Conservation (phyloP, 345 rosid genomes). For the Corymbia maculata region DNA sequence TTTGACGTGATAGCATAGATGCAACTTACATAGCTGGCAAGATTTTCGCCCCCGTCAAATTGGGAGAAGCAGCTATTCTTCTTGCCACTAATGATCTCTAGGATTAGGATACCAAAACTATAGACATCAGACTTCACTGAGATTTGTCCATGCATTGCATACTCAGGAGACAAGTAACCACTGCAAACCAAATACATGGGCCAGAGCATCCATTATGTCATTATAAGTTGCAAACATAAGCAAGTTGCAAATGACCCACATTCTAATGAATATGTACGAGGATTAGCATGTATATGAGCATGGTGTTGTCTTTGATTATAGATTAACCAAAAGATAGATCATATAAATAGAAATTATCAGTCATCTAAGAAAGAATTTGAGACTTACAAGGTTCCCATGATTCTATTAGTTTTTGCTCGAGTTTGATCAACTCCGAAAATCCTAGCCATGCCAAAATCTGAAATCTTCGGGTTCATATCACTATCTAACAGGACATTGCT, state of each 20-base stretch:
- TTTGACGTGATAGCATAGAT: too few species aligned
- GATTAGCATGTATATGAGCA: too few species aligned
- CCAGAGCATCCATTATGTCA: too few species aligned
- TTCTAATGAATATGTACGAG: too few species aligned
- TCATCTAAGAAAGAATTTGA: background rate
- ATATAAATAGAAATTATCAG: too few species aligned
- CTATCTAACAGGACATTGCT: constrained; percentile 13
- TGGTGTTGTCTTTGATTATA: too few species aligned
- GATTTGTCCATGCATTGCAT: constrained; percentile 13
- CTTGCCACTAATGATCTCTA: constrained; percentile 27
- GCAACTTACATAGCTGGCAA: background rate
- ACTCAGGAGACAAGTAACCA: constrained; percentile 40
- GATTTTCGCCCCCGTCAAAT: background rate
- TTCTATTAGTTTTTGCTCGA: background rate
- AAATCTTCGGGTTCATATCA: constrained; percentile 16
- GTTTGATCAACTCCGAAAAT: constrained; percentile 9
- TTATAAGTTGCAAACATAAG: background rate
- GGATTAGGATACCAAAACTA: constrained; percentile 13
- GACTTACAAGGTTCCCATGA: constrained; percentile 17
- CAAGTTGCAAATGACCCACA: background rate
- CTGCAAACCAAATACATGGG: background rate
- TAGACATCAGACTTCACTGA: constrained; percentile 28
- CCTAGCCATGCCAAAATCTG: constrained; percentile 22
- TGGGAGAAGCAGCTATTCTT: constrained; percentile 10
- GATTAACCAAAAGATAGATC: too few species aligned